Conservation (phyloP, 2,329 filamentous ascomycete genomes). For the Clarireedia hainanense region DNA sequence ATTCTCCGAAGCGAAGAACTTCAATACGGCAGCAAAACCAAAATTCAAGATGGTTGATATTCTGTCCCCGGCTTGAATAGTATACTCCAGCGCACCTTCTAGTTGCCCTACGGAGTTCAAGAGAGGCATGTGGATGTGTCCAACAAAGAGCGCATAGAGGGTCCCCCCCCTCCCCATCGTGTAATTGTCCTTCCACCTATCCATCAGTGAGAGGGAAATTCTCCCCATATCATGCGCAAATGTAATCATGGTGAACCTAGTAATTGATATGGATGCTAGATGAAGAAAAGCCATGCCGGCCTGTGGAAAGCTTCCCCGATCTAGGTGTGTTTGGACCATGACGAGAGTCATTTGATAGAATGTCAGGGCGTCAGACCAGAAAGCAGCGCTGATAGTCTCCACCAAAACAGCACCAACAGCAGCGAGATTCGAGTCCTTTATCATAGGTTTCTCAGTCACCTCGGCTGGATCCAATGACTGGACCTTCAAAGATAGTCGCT, state of each 20-base stretch:
- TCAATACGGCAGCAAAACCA: conserved; percentile 57
- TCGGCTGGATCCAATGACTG: conserved; percentile 45
- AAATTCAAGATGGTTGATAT: conserved; percentile 65
- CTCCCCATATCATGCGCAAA: conserved; percentile 59
- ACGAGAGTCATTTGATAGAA: conserved; percentile 65
- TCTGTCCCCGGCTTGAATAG: conserved; percentile 60
- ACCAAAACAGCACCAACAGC: conserved; percentile 63
- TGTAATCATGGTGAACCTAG: conserved; percentile 62
- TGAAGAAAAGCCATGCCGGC: conserved; percentile 62
- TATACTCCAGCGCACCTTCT: conserved; percentile 58
- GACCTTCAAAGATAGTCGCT: conserved; percentile 51
- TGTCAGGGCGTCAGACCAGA: conserved; percentile 64
- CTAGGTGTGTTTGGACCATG: conserved; percentile 59
- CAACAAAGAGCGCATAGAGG: conserved; percentile 60
- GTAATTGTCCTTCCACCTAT: conserved; percentile 54
- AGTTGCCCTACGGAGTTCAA: conserved; percentile 49
- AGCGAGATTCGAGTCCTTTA: conserved; percentile 45
- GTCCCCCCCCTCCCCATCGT: conserved; percentile 62
- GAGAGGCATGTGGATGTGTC: conserved; percentile 60
- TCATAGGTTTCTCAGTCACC: conserved; percentile 36
- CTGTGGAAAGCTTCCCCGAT: conserved; percentile 58
- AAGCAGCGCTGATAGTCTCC: conserved; percentile 62
- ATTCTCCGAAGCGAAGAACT: conserved; percentile 63
- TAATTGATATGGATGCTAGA: conserved; percentile 57
- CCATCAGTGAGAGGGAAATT: conserved; percentile 56